Conservation (phyloP, 2,329 filamentous ascomycete species). For the Emergomyces orientalis region DNA sequence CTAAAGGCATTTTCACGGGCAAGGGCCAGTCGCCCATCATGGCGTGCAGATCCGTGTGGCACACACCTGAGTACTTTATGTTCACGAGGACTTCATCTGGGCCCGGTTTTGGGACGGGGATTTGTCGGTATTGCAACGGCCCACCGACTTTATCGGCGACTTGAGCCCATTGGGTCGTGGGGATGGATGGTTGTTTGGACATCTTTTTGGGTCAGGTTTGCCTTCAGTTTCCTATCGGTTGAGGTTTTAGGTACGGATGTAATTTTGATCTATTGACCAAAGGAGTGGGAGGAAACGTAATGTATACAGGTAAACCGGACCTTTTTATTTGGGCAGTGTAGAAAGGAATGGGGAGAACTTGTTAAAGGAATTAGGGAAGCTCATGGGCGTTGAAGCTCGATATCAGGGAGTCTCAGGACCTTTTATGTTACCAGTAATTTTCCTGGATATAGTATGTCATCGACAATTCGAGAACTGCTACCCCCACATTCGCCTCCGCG, state of each 20-base stretch:
- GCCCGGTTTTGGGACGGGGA: conserved; percentile 69
- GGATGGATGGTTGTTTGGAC: conserved; percentile 49
- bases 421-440: neutral
- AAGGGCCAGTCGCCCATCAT: conserved; percentile 87
- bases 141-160: conserved; percentile 75
- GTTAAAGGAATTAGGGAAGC: too few relatives aligned
- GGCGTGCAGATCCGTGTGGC: conserved; percentile 77
- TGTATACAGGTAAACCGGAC: neutral
- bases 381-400: neutral
- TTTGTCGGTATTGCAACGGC: conserved; percentile 48
- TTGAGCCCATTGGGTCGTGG: conserved; percentile 81
- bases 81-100: conserved; percentile 88
- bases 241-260: neutral
- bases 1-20: conserved; percentile 68
- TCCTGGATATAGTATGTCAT: neutral
- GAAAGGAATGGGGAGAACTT: neutral
- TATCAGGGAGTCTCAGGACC: neutral
- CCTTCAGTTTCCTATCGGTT: neutral
- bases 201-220: conserved; percentile 10
- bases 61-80: conserved; percentile 82
- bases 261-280: neutral
- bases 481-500: neutral
- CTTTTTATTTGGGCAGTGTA: neutral
- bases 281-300: neutral
- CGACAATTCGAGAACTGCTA: neutral